Evolutionary conservation across 495 filamentous ascomycete species (phyloP).

Genomic region (Penicillium alfredii): DNA sequence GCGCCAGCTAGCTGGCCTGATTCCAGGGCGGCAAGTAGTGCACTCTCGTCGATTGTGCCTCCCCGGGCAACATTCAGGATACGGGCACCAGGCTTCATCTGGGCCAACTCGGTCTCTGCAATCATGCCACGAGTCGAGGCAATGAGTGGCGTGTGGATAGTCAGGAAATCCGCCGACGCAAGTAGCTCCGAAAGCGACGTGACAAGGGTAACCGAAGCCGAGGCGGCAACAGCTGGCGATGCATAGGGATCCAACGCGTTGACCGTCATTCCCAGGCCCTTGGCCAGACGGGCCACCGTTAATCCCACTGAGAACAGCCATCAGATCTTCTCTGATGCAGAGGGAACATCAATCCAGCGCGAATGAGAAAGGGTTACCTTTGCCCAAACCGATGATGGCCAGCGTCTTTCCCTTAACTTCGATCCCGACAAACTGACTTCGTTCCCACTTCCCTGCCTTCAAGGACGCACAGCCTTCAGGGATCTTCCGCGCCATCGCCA

Average conservation of each 20-base stretch:
- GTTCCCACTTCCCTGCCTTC: conserved; percentile 61
- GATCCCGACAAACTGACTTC: conserved; percentile 60
- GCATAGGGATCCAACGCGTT: conserved; percentile 65
- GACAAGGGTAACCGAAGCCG: conserved; percentile 53
- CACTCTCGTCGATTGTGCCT: conserved; percentile 68
- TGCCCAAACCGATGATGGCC: conserved; percentile 63
- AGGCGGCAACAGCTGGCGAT: conserved; percentile 49
- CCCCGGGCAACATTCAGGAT: conserved; percentile 68
- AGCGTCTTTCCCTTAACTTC: conserved; percentile 66
- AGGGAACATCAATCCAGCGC: not conserved
- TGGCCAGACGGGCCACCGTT: conserved; percentile 62
- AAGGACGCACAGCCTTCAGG: conserved; percentile 52
- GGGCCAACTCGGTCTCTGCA: conserved; percentile 50
- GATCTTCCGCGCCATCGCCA: conserved; percentile 60
- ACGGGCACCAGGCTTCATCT: conserved; percentile 60
- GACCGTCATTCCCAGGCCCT: conserved; percentile 63
- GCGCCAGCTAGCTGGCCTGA: conserved; percentile 63
- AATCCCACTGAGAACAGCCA: conserved; percentile 47
- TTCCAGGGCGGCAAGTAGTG: conserved; percentile 60
- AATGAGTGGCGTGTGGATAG: conserved; percentile 69
- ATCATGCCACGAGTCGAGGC: conserved; percentile 64
- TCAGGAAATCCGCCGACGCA: conserved; percentile 60
- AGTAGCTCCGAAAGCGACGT: conserved; percentile 50
- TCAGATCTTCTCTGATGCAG: conserved; percentile 3
- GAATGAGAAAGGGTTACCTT: conserved; percentile 34